Percentiles rank a stretch among this genome's conserved stretches.
phyloP scores from a whole-genome alignment of 1,284 basidiomycete genomes.

The Trichosporon inkin region DNA sequence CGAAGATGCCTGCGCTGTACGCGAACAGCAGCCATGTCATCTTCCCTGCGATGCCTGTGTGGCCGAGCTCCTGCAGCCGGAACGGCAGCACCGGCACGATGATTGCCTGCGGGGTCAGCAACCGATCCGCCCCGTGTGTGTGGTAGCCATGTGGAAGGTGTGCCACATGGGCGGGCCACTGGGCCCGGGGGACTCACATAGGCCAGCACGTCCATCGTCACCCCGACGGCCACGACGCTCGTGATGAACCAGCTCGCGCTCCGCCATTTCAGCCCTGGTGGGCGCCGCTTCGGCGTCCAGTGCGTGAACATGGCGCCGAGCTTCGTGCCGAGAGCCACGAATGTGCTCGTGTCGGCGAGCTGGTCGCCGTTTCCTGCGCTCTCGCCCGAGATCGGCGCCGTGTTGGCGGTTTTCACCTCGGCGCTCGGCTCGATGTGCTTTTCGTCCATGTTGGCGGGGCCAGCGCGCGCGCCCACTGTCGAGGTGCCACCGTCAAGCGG shows the following conservation, averaged over 20 bases:
- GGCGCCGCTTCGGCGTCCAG: neutral
- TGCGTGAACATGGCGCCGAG: neutral
- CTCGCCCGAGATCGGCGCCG: too few relatives aligned
- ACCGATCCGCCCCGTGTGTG: neutral
- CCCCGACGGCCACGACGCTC: constrained; percentile 33
- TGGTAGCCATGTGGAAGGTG: too few relatives aligned
- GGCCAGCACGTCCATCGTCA: constrained; percentile 37
- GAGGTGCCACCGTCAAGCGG: too few relatives aligned
- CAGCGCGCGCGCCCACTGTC: too few relatives aligned
- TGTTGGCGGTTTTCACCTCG: too few relatives aligned
- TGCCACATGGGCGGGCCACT: too few relatives aligned
- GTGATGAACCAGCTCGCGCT: constrained; percentile 39
- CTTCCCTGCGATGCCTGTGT: constrained; percentile 36
- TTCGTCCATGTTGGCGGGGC: too few relatives aligned
- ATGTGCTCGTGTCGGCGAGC: neutral
- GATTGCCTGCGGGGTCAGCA: constrained; percentile 29
- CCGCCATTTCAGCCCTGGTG: constrained; percentile 29
- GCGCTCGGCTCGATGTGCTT: too few relatives aligned
- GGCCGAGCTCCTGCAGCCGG: constrained; percentile 34
- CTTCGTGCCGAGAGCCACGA: neutral
- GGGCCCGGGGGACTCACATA: constrained; percentile 32
- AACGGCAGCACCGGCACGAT: constrained; percentile 66
- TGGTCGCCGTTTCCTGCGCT: neutral
- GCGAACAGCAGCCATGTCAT: constrained; percentile 43
- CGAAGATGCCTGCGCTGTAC: constrained; percentile 40